Evolutionary conservation across 2,329 filamentous ascomycete genomes (phyloP).

Genomic region (Sporothrix brunneoviolacea): DNA sequence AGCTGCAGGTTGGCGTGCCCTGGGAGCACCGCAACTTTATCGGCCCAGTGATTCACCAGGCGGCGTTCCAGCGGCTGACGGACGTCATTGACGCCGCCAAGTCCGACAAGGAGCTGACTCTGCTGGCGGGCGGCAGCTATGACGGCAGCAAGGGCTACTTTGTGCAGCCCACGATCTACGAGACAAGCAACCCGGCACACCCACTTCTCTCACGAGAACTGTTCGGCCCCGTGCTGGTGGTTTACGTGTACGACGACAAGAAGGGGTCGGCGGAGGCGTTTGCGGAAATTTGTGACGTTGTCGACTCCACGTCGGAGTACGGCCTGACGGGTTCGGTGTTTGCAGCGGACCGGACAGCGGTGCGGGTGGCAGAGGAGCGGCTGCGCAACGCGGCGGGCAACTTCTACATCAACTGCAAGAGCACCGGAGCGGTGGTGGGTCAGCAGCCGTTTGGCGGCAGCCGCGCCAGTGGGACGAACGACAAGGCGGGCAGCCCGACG

Average conservation of each 20-base stretch:
- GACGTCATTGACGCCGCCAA: constrained; percentile 39
- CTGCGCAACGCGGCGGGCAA: constrained; percentile 50
- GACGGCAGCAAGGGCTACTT: constrained; percentile 38
- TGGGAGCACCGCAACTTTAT: constrained; percentile 33
- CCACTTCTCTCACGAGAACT: constrained; percentile 40
- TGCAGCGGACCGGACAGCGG: constrained; percentile 39
- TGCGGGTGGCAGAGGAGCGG: constrained; percentile 42
- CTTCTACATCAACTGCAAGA: constrained; percentile 54
- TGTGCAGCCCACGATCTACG: constrained; percentile 41
- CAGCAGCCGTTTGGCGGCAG: constrained; percentile 51
- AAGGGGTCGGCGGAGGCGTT: constrained; percentile 35
- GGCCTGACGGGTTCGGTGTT: constrained; percentile 44
- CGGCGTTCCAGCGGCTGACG: constrained; percentile 39
- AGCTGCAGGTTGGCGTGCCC: constrained; percentile 27
- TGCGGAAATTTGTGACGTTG: constrained; percentile 49
- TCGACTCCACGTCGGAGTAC: constrained; percentile 70
- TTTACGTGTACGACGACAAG: constrained; percentile 42
- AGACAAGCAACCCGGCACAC: constrained; percentile 34
- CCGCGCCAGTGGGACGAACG: constrained; percentile 47
- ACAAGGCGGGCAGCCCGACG: constrained; percentile 48
- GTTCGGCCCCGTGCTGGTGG: constrained; percentile 41
- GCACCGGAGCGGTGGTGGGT: constrained; percentile 47
- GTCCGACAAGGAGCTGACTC: constrained; percentile 34
- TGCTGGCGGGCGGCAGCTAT: constrained; percentile 38
- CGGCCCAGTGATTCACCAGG: constrained; percentile 43